phyloP scores from a whole-genome alignment of 768 basidiomycete species.

The Russula sp. region DNA sequence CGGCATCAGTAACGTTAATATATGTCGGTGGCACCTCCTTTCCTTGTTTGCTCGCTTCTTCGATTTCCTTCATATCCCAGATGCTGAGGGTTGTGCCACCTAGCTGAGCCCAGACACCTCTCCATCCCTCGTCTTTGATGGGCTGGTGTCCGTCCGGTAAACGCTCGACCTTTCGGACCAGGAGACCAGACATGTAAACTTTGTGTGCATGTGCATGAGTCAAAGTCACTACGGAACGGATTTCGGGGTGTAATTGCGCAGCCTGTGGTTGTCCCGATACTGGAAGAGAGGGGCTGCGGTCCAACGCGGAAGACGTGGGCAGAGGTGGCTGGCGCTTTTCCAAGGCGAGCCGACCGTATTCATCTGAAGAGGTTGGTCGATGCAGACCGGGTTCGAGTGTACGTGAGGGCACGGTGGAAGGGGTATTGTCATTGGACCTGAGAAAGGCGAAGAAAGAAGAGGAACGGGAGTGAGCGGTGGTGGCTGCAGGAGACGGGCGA shows the following conservation, averaged over 20 bases:
- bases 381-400: background rate
- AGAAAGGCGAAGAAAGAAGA: slow-evolving; percentile 61
- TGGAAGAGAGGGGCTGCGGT: slow-evolving; percentile 4
- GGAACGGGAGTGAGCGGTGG: slow-evolving; percentile 42
- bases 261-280: slow-evolving; percentile 20
- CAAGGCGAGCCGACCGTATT: slow-evolving; percentile 9
- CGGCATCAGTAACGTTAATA: slow-evolving; percentile 83
- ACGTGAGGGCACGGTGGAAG: slow-evolving; percentile 20
- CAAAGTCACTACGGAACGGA: slow-evolving; percentile 69
- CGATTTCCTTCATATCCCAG: slow-evolving; percentile 87
- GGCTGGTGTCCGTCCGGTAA: slow-evolving; percentile 66
- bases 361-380: slow-evolving; percentile 6
- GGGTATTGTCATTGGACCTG: slow-evolving; percentile 29
- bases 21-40: slow-evolving; percentile 82
- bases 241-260: slow-evolving; percentile 66
- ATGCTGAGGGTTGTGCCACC: slow-evolving; percentile 84
- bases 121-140: slow-evolving; percentile 70
- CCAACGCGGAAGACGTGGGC: background rate
- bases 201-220: slow-evolving; percentile 75
- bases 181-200: slow-evolving; percentile 80
- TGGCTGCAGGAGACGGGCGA: slow-evolving; percentile 21
- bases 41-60: slow-evolving; percentile 73
- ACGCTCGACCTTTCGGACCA: slow-evolving; percentile 70
- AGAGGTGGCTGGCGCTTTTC: background rate
- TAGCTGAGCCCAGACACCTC: slow-evolving; percentile 83